Evolutionary conservation across 1,284 basidiomycete species (phyloP).

Genomic region (Leccinum griseonigrum): DNA sequence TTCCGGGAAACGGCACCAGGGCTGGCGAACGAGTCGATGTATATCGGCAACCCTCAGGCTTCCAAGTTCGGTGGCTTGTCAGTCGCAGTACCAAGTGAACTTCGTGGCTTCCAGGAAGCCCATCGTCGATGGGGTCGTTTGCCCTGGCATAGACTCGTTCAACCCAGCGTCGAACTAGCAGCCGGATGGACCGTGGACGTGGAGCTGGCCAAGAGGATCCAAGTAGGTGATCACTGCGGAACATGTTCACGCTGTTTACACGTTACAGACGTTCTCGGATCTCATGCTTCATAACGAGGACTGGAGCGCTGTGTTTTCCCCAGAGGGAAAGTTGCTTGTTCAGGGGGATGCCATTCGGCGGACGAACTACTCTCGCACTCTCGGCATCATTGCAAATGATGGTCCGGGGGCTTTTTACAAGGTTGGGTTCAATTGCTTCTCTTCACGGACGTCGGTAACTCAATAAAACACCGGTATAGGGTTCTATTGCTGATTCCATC

Average conservation of each 20-base stretch:
- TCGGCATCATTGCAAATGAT: constrained; percentile 60
- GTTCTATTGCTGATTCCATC: constrained; percentile 72
- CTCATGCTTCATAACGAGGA: constrained; percentile 77
- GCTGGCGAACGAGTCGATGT: constrained; percentile 76
- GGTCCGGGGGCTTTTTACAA: constrained; percentile 77
- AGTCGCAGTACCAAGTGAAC: constrained; percentile 84
- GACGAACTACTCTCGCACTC: constrained; percentile 66
- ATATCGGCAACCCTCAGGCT: constrained; percentile 45
- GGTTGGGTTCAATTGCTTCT: constrained; percentile 38
- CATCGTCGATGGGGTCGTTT: constrained; percentile 78
- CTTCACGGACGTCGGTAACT: constrained; percentile 15
- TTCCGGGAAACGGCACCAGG: constrained; percentile 88
- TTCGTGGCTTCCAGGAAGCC: constrained; percentile 79
- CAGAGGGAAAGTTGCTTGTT: constrained; percentile 65
- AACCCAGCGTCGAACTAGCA: constrained; percentile 75
- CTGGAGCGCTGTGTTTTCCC: constrained; percentile 81
- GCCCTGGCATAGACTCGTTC: constrained; percentile 75
- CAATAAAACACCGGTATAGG: constrained; percentile 38
- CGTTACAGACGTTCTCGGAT: constrained; percentile 44
- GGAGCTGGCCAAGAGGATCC: constrained; percentile 73
- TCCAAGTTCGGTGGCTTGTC: constrained; percentile 76
- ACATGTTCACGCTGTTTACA: constrained; percentile 11
- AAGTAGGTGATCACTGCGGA: constrained; percentile 43
- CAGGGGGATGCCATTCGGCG: constrained; percentile 76
- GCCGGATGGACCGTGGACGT: constrained; percentile 73